Conservation (phyloP, 495 filamentous ascomycete genomes). For the Trichodelitschia bisporula region DNA sequence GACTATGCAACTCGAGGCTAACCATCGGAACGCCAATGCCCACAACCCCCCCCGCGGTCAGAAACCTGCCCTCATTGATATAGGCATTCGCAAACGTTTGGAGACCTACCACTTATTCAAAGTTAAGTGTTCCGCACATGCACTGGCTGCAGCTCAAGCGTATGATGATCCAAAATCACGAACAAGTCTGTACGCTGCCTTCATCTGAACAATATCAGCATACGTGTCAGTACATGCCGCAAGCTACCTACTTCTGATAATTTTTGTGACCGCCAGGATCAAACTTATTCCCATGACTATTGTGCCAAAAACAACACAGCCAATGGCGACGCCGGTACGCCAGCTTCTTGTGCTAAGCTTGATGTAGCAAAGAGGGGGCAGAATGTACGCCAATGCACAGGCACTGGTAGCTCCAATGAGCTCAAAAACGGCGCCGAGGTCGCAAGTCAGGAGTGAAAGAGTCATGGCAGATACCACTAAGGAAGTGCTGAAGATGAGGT, state of each 20-base stretch:
- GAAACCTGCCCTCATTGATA: too few species aligned
- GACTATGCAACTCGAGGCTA: too few species aligned
- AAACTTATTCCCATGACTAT: slow-evolving; percentile 70
- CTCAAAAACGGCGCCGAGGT: slow-evolving; percentile 84
- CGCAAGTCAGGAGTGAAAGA: slow-evolving; percentile 62
- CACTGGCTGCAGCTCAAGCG: too few species aligned
- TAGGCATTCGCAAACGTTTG: too few species aligned
- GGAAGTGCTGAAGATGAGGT: slow-evolving; percentile 59
- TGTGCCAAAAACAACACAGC: slow-evolving; percentile 49
- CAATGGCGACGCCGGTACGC: slow-evolving; percentile 44
- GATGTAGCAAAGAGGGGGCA: slow-evolving; percentile 86
- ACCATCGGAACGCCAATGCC: too few species aligned
- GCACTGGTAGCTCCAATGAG: slow-evolving; percentile 87
- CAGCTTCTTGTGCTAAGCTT: slow-evolving; percentile 54
- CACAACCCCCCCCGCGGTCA: too few species aligned
- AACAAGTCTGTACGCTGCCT: background rate
- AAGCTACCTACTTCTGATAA: background rate
- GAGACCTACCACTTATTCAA: too few species aligned
- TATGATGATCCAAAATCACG: too few species aligned
- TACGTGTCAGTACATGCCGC: background rate
- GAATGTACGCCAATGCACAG: slow-evolving; percentile 78
- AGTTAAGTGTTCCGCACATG: too few species aligned
- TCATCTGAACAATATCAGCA: slow-evolving; percentile 1
- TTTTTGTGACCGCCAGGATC: slow-evolving; percentile 29
- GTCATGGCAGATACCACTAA: slow-evolving; percentile 60